Base-by-base conservation (phyloP, 176 grass and related monocot genomes). In the Oryza australiensis region DNA sequence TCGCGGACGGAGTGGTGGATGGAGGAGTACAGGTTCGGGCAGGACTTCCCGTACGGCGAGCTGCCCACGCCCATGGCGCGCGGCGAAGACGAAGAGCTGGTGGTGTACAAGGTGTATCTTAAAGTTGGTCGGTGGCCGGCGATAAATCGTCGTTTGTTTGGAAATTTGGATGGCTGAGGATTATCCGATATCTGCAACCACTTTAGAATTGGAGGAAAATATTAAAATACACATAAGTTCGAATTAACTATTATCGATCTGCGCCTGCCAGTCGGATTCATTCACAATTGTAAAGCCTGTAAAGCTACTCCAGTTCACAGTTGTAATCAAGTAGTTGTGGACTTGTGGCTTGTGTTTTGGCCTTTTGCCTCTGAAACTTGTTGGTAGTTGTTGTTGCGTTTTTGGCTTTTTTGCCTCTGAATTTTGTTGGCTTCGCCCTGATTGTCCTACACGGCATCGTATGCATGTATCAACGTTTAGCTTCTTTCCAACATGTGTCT, bases 1-100 rank as follows among this genome's bases (percentile, higher is more conserved):
- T 69, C 77, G 32, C 55, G 9, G 64, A 77, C 83, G 20, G 72
- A 33, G 78, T 89, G 83, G 77, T 77, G 65, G 82, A 81, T 89
- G 87, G 82, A 81, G 66, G 72, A 89, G 6, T 86, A 66, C 45
- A 59, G 33, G 4, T 78, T 89, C 83, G 33, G 83, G 11, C 26
- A 7, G 57, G 33, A 59, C 22, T 82, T 89, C 73, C 66, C 66
- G 41, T 77, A 37, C n/a, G 6, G 16, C 2, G 22, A 37, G 26
- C 67, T 84, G 2, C 72, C 62, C 3, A 0, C 18, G 3, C 15
- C 62, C 22, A 49, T 20, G 42, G n/a, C 22, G 9, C 8, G 14
- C 5, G 4, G 22, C 24, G 7, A 11, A 3, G 42, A 62, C n/a
- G 22, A 72, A 5, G 78, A 48, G 73, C 24, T 78, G 66, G 2